Conservation (phyloP, 148 eudicot species). For the Chenopodium quinoa region DNA sequence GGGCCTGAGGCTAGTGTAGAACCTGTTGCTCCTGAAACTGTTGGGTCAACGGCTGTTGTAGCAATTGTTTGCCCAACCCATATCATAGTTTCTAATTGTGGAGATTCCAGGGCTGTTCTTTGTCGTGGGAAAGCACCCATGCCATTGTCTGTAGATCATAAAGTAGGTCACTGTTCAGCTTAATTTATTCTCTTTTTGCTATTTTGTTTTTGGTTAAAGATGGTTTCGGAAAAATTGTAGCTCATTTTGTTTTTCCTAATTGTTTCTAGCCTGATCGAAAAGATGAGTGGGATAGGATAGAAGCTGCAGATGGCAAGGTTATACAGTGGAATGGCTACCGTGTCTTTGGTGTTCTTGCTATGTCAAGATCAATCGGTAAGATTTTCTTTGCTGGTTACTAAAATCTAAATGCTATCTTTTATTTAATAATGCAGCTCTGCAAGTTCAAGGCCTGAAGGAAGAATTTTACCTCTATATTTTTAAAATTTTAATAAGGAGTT, state of each 20-base stretch:
- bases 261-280: slow-evolving; percentile 53
- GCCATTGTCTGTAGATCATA: slow-evolving; percentile 59
- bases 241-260: slow-evolving; percentile 14
- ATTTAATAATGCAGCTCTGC: background rate
- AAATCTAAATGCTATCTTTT: background rate
- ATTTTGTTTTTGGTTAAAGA: background rate
- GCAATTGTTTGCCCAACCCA: too few relatives aligned
- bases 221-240: slow-evolving; percentile 3
- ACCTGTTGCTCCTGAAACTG: slow-evolving; percentile 28
- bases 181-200: background rate
- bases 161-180: slow-evolving; percentile 32
- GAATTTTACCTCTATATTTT: background rate
- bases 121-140: slow-evolving; percentile 52
- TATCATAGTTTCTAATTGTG: too few relatives aligned
- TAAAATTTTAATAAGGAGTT: background rate
- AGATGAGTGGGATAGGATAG: slow-evolving; percentile 59
- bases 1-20: slow-evolving; percentile 29
- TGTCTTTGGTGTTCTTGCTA: slow-evolving; percentile 62
- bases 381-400: slow-evolving; percentile 1
- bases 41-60: too few relatives aligned
- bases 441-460: background rate
- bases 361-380: slow-evolving; percentile 71
- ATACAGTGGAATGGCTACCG: slow-evolving; percentile 59
- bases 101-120: slow-evolving; percentile 45
- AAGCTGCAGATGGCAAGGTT: slow-evolving; percentile 57